Evolutionary conservation across 768 basidiomycete genomes (phyloP).

Genomic region (Boletus pseudopeckii): DNA sequence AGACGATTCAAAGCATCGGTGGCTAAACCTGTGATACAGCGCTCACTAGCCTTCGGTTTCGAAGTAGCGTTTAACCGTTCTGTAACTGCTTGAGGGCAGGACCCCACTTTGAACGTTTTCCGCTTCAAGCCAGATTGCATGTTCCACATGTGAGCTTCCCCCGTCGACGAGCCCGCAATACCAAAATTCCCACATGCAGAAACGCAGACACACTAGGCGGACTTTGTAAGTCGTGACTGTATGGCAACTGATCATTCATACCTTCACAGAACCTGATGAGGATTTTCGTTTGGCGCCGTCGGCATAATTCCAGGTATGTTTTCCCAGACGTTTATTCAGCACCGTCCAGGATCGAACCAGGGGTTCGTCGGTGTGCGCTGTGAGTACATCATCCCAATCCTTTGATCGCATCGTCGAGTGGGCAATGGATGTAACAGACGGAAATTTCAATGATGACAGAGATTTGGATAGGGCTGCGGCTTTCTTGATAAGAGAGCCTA

Average conservation of each 20-base stretch:
- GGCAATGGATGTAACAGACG: constrained; percentile 72
- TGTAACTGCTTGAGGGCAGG: constrained; percentile 53
- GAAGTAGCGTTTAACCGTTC: constrained; percentile 40
- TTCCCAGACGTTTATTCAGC: constrained; percentile 75
- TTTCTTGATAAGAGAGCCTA: constrained; percentile 82
- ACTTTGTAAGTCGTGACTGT: background rate
- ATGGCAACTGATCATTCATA: constrained; percentile 27
- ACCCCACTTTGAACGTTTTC: constrained; percentile 68
- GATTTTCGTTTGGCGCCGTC: constrained; percentile 47
- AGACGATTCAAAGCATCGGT: constrained; percentile 80
- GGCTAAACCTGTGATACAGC: constrained; percentile 77
- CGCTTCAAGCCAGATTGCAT: constrained; percentile 91
- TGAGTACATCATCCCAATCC: constrained; percentile 97
- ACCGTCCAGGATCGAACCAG: constrained; percentile 88
- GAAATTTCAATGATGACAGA: constrained; percentile 78
- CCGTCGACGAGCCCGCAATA: constrained; percentile 76
- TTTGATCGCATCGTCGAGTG: constrained; percentile 79
- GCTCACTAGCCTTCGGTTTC: constrained; percentile 42
- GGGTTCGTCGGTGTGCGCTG: constrained; percentile 81
- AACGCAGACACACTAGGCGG: constrained; percentile 70
- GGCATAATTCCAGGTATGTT: constrained; percentile 61
- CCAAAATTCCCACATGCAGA: constrained; percentile 97
- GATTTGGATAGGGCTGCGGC: constrained; percentile 76
- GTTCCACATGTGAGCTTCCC: constrained; percentile 88
- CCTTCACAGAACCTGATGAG: constrained; percentile 67